phyloP scores from a whole-genome alignment of 1,284 basidiomycete species.

The Hypsizygus ulmarius region DNA sequence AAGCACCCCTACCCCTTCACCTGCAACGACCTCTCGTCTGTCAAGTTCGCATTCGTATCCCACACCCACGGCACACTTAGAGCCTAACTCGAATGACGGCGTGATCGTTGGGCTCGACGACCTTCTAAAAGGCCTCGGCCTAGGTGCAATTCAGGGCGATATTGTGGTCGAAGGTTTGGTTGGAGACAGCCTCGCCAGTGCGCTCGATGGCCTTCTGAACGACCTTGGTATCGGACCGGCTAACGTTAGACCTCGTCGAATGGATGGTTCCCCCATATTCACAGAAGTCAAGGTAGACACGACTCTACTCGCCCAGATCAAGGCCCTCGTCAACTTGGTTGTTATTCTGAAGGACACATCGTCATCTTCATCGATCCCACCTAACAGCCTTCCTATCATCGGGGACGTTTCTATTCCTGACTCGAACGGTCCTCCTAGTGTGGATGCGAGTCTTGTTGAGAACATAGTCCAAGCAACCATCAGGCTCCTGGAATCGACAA shows the following conservation, averaged over 20 bases:
- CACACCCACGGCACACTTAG: background rate
- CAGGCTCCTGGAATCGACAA: conserved; percentile 12
- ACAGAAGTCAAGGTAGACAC: background rate
- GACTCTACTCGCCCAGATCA: background rate
- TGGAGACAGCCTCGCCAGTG: background rate
- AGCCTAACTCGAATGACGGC: conserved; percentile 5
- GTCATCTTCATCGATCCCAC: conserved; percentile 4
- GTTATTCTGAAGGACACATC: conserved; percentile 14
- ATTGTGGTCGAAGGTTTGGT: background rate
- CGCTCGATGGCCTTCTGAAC: conserved; percentile 8
- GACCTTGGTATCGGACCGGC: conserved; percentile 5
- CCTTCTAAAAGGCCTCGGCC: background rate
- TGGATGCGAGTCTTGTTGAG: conserved; percentile 10
- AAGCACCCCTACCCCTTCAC: background rate
- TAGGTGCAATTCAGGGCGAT: background rate
- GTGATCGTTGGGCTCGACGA: conserved; percentile 14
- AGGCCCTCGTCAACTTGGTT: conserved; percentile 17
- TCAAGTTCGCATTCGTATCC: background rate
- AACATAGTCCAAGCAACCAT: conserved; percentile 10
- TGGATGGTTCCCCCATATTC: too few species aligned
- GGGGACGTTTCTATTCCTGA: conserved; percentile 2
- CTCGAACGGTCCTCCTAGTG: background rate
- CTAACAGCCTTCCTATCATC: conserved; percentile 9
- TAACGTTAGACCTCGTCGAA: too few species aligned
- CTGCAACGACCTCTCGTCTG: background rate